Percentiles rank a stretch among this genome's conserved stretches.
Evolutionary conservation across 2,329 filamentous ascomycete genomes (phyloP).

Genomic region (Alternaria dauci): DNA sequence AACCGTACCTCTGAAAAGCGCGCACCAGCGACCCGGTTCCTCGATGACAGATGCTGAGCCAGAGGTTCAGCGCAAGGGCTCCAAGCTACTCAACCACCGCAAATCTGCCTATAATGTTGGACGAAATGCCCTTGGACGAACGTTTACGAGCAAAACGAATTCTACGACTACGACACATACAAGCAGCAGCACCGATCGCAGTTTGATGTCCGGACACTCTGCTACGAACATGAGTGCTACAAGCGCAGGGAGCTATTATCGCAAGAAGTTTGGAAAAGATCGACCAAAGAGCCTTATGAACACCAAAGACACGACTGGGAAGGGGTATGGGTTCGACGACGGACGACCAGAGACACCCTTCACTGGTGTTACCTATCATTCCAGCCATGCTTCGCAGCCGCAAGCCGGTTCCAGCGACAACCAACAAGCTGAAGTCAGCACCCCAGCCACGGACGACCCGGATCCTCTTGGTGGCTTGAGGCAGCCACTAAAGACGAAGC

Average conservation of each 20-base stretch:
- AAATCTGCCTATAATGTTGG: constrained; percentile 83
- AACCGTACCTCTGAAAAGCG: constrained; percentile 68
- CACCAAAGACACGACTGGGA: constrained; percentile 52
- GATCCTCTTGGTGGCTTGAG: constrained; percentile 79
- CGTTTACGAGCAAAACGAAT: constrained; percentile 87
- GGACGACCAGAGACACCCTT: constrained; percentile 64
- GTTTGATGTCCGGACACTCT: constrained; percentile 92
- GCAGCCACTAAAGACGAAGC: constrained; percentile 73
- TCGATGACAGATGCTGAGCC: constrained; percentile 47
- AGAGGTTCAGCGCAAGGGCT: constrained; percentile 42
- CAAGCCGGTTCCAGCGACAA: constrained; percentile 60
- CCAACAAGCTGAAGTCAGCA: constrained; percentile 60
- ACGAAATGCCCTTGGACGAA: constrained; percentile 74
- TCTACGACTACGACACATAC: constrained; percentile 70
- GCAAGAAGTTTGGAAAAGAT: constrained; percentile 67
- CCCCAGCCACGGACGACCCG: constrained; percentile 66
- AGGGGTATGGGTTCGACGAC: constrained; percentile 52
- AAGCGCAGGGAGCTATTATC: constrained; percentile 90
- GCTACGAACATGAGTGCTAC: constrained; percentile 92
- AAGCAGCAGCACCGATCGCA: constrained; percentile 78
- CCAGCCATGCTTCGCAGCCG: constrained; percentile 73
- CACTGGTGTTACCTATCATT: constrained; percentile 88
- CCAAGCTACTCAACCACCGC: constrained; percentile 62
- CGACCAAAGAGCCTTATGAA: constrained; percentile 72
- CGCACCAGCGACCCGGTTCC: constrained; percentile 51